Evolutionary conservation across 202 grass and related monocot genomes (phyloP), one percentile per base, ranked within the genome.

Genomic region (Schoenoplectus tabernaemontani): DNA sequence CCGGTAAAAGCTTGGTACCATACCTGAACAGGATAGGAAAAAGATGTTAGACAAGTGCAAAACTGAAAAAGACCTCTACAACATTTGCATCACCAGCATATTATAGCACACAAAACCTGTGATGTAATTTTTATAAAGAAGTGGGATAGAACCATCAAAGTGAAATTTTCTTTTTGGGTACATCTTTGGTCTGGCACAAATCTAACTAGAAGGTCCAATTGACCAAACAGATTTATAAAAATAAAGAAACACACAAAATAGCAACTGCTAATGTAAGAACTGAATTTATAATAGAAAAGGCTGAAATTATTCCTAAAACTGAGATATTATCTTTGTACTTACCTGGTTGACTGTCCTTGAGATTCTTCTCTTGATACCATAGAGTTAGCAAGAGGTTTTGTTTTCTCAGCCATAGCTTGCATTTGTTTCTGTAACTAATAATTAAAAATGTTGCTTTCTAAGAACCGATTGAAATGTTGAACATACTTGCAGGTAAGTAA

Each of bases 361-460:
- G 32, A 70, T 87, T 76, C 83, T 79, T 84, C 77, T 83, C 80
- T 84, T 83, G n/a, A 20, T n/a, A 82, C 62, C 82, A 82, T 69
- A 82, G 59, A 48, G 64, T 66, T 64, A 70, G 82, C 53, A 88
- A 4, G 13, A 9, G 77, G 50, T 17, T 88, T 75, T 68, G 74
- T 65, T 47, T 92, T 94, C 86, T 89, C 87, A 84, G 83, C 57
- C 67, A 89, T 72, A 61, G 73, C 78, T 76, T 94, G 88, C 87
- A 98, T 87, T 74, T 98, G 91, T 84, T 81, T 86, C 90, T 96
- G 82, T 78, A 47, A 38, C 12, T 59, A 26, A 42, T 32, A 60
- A 78, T 67, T 50, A 57, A n/a, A 66, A 57, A 34, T 36, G 16
- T 46, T 74, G 13, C 7, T 60, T 8, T 17, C 33, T 16, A 19